Conservation (phyloP, 2,329 filamentous ascomycete genomes). For the Delphinella strobiligena region DNA sequence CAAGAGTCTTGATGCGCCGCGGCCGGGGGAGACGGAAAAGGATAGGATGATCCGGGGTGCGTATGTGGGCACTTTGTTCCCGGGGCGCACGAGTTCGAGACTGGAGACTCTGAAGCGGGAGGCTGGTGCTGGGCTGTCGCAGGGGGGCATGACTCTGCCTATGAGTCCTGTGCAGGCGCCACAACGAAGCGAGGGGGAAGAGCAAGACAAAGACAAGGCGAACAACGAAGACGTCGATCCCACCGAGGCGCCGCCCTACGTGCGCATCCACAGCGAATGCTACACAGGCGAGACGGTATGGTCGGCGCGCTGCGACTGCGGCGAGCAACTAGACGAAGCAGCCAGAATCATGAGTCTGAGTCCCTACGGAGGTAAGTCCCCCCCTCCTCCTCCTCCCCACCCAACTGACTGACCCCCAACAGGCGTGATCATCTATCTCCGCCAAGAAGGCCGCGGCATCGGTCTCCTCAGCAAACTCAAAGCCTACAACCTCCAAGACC, state of each 20-base stretch:
- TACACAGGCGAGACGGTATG: slow-evolving; percentile 98
- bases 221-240: slow-evolving; percentile 2
- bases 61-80: slow-evolving; percentile 77
- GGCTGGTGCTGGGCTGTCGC: slow-evolving; percentile 14
- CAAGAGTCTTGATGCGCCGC: slow-evolving; percentile 56
- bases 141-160: not conserved
- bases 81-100: slow-evolving; percentile 67
- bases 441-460: slow-evolving; percentile 92
- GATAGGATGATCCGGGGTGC: slow-evolving; percentile 90
- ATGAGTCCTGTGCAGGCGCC: slow-evolving; percentile 5
- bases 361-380: slow-evolving; percentile 5
- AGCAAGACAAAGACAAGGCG: slow-evolving; percentile 2
- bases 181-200: not conserved
- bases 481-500: slow-evolving; percentile 92
- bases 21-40: slow-evolving; percentile 70
- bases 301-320: slow-evolving; percentile 95
- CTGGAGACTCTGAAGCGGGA: slow-evolving; percentile 40
- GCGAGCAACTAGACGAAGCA: slow-evolving; percentile 93
- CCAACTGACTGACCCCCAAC: slow-evolving; percentile 38
- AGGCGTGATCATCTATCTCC: slow-evolving; percentile 88
- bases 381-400: not conserved
- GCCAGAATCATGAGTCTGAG: slow-evolving; percentile 62
- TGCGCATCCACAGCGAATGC: slow-evolving; percentile 94
- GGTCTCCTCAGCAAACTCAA: slow-evolving; percentile 92
- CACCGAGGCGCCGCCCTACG: slow-evolving; percentile 49